Evolutionary conservation across 1,139 yeast species (phyloP), one percentile per base, ranked within the genome.

Genomic region (Pichia sp.): DNA sequence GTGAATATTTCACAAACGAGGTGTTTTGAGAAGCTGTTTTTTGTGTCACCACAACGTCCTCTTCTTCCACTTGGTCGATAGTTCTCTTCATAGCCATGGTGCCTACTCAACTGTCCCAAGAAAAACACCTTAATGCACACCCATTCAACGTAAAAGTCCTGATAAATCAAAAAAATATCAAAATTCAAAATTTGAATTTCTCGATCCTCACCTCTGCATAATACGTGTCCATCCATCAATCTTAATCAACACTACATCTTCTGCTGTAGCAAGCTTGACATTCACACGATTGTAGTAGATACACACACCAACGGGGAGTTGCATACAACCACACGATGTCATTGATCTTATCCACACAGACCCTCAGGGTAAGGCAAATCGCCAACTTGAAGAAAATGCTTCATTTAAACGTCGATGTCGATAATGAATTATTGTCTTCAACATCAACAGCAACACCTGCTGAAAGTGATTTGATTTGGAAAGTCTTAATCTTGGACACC

Each of bases 401-500:
- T 6, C 60, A 60, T 46, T 81, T 91, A 56, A 84, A 85, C 60
- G 75, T 89, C 61, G 88, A 88, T 69, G 73, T 79, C 48, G 81
- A 76, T 33, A 61, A 66, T 27, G 81, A 79, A 5, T 76, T 56
- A 19, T 53, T 82, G 3, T 70, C 77, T 30, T 76, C 34, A 32
- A 32, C 34, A 32, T 7, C 34, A 5, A 31, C 34, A 11, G 7
- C 61, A 11, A 11, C 34, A 20, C 18, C 63, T 12, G 68, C 67
- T 52, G 76, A 75, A 38, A 83, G 81, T 57, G 90, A 83, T 53
- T 76, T 85, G 48, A 73, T 85, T 31, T 94, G 99, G 99, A 93
- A 94, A 65, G 96, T 88, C n/a, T 74, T 93, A 50, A 80, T 94
- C 9, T 75, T 93, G 58, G 99, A 93, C 65, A 63, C 74, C 34